A percentile compares a stretch with the other conserved stretches of the same genome.
phyloP scores from a whole-genome alignment of 108 stramenopile genomes.

The Epipyxis sp. region DNA sequence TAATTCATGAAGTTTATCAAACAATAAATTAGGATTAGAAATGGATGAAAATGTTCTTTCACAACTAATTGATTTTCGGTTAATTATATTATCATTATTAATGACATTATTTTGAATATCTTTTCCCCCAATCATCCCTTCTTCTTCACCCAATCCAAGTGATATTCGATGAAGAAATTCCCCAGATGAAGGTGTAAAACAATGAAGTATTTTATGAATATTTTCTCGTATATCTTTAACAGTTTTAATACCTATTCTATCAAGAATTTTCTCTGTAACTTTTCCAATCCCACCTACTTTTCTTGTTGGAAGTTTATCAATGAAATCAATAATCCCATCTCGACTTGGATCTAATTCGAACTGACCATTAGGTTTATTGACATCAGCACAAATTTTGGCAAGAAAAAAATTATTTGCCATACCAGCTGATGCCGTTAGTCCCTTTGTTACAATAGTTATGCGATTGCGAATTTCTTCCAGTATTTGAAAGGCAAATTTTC shows the following conservation, averaged over 20 bases:
- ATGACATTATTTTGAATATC: no score
- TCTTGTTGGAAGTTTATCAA: constrained; percentile 63
- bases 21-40: constrained; percentile 58
- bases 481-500: neutral
- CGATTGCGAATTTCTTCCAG: constrained; percentile 67
- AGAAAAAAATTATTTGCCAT: constrained; percentile 76
- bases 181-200: constrained; percentile 65
- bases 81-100: neutral
- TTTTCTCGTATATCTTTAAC: constrained; percentile 71
- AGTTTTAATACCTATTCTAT: constrained; percentile 67
- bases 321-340: constrained; percentile 62
- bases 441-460: constrained; percentile 65
- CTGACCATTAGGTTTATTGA: constrained; percentile 95
- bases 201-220: constrained; percentile 59
- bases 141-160: constrained; percentile 59
- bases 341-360: constrained; percentile 65
- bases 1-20: constrained; percentile 63
- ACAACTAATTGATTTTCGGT: constrained; percentile 75
- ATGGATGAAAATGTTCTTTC: constrained; percentile 76
- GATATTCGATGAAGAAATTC: constrained; percentile 68
- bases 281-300: constrained; percentile 85
- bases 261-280: constrained; percentile 78
- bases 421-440: constrained; percentile 87
- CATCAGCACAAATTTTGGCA: constrained; percentile 83
- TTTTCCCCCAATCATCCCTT: neutral